Evolutionary conservation across 441 rosid genomes (phyloP), one percentile per base, ranked within the genome.

Genomic region (Syzygium syzygioides): DNA sequence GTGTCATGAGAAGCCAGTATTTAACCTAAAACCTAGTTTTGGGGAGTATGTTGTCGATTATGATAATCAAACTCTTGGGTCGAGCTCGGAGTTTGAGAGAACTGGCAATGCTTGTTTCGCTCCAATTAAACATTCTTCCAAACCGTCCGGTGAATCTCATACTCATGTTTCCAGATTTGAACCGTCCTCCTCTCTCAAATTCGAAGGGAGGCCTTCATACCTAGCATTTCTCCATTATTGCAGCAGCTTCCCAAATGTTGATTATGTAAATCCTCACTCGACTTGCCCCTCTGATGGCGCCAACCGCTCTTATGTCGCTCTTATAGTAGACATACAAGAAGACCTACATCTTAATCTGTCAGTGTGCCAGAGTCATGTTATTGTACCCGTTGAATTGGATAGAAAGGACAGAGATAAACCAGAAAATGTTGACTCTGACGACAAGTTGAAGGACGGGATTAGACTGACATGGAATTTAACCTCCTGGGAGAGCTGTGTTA

Each of bases 391-490:
- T 23, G 7, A 55, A 55, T 20, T 20, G 20, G 2, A 10, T 26
- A 32, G 34, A 32, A 32, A 32, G 34, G 34, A 32, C 34, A 3
- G 34, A 32, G 34, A 32, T 2, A 32, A 32, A 32, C 34, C 3
- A 32, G 34, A 32, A 32, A 32, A 32, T 32, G 34, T 32, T 32
- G 34, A 32, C 34, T 32, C 34, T 32, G 34, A 45, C 48, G 48
- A 45, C 5, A 79, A 94, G 80, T 85, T 92, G 91, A 90, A 84
- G 89, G 89, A 19, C 87, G 97, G 96, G 12, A 93, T 95, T 88
- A 45, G 90, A 80, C 66, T 96, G 95, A 86, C 90, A 4, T 93
- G 97, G 97, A 9, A 56, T 56, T 3, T 20, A 20, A 62, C 55
- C 3, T 7, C 32, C 18, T 93, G 90, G 89, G 88, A 89, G 83